phyloP scores from a whole-genome alignment of 805 yeast species.

The Maudiozyma bulderi region DNA sequence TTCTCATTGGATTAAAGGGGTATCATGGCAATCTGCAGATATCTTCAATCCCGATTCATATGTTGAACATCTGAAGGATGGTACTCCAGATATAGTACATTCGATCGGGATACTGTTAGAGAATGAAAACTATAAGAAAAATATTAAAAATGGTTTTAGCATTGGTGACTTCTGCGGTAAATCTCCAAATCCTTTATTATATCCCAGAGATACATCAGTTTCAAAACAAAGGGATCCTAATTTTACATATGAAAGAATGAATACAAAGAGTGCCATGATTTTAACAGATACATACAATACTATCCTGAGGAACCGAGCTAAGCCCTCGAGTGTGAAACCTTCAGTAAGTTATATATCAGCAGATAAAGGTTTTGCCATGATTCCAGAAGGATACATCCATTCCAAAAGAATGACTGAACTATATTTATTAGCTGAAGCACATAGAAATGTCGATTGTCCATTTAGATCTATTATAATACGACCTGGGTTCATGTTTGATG shows the following conservation, averaged over 20 bases:
- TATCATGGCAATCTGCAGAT: slow-evolving; percentile 59
- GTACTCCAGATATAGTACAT: slow-evolving; percentile 58
- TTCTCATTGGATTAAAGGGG: slow-evolving; percentile 43
- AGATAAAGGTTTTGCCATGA: slow-evolving; percentile 55
- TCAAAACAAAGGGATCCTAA: slow-evolving; percentile 10
- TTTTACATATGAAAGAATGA: slow-evolving; percentile 50
- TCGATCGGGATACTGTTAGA: slow-evolving; percentile 71
- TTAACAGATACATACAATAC: slow-evolving; percentile 47
- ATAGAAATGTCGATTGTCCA: slow-evolving; percentile 25
- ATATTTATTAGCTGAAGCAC: slow-evolving; percentile 31
- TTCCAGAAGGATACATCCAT: slow-evolving; percentile 61
- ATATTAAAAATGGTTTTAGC: slow-evolving; percentile 7
- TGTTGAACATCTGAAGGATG: slow-evolving; percentile 4
- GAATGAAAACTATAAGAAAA: slow-evolving; percentile 54
- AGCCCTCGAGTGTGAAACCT: slow-evolving; percentile 17
- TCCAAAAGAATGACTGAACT: slow-evolving; percentile 74
- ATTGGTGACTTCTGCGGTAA: slow-evolving; percentile 6
- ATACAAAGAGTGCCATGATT: slow-evolving; percentile 57
- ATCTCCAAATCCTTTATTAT: slow-evolving; percentile 41
- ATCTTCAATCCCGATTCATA: slow-evolving; percentile 58
- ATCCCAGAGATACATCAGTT: neutral
- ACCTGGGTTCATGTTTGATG: slow-evolving; percentile 80
- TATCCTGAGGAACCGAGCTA: slow-evolving; percentile 2
- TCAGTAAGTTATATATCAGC: slow-evolving; percentile 75
- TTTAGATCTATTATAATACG: slow-evolving; percentile 58